Evolutionary conservation across 129 eudicot genomes (phyloP), one percentile per base, ranked within the genome.

Genomic region (Deinandra increscens): DNA sequence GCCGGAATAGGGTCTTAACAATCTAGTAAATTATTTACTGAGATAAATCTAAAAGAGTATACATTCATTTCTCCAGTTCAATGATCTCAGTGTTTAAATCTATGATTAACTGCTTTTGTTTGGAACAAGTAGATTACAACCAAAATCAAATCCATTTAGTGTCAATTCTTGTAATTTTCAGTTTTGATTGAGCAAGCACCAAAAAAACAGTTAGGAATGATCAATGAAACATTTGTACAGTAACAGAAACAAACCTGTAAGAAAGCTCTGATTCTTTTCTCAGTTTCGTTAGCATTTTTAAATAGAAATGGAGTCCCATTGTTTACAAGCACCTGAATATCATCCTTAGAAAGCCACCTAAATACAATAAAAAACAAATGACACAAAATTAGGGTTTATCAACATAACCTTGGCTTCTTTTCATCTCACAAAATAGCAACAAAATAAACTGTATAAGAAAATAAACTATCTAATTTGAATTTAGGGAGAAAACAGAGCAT

Each of bases 231-330:
- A 55, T 20, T 19, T 33, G 18, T 10, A 70, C 34, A 61, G 41
- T 49, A 49, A 45, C 22, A 31, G 31, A 26, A 49, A 51, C 81
- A 50, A 29, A 77, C 81, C 81, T 77, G 64, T 69, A 93, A 69
- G 73, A 84, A 93, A 39, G 84, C 60, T 68, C 82, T 75, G 92
- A 93, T 84, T 74, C 85, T 85, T 50, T 88, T 81, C 23, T 80
- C 79, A 38, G 86, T 78, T 72, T 78, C 88, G 67, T 80, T 46
- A 11, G 90, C 91, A 74, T 77, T 70, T 64, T 83, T 85, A 83
- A 89, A 92, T 22, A 92, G 79, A 81, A 75, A 89, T 37, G 98
- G 92, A 65, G 95, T 72, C 31, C 96, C 98, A 61, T 80, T 69
- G 23, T 79, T 68, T n/a, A 81, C 81, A 75, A 93, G 81, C 59